phyloP scores from a whole-genome alignment of 306 rosid genomes.

The Chamaecrista fasciculata region DNA sequence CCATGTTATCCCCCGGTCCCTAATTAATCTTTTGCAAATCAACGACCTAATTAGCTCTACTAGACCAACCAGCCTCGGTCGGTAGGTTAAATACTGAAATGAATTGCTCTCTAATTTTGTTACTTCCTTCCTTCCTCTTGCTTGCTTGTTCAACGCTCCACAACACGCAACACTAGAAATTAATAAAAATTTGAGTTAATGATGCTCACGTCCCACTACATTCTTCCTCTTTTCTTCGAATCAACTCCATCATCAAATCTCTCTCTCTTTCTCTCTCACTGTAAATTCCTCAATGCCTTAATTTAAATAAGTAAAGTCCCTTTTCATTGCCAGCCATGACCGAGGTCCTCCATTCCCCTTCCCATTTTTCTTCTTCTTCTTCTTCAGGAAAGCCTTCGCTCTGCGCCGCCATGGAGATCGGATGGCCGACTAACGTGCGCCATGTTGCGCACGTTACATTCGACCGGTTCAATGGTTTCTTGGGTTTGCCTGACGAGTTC shows the following conservation, averaged over 20 bases:
- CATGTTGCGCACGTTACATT: constrained; percentile 96
- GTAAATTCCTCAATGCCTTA: constrained; percentile 2
- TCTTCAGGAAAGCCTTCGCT: constrained; percentile 49
- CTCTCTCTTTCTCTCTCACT: not conserved
- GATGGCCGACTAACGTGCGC: constrained; percentile 80
- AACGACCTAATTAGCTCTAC: too few species aligned
- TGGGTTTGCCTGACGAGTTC: constrained; percentile 91
- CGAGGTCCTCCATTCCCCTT: constrained; percentile 62
- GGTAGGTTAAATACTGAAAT: too few species aligned
- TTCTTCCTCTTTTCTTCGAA: constrained; percentile 31
- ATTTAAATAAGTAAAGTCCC: constrained; percentile 30
- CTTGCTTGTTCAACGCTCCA: constrained; percentile 37
- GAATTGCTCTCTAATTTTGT: too few species aligned
- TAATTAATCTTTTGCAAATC: too few species aligned
- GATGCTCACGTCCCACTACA: constrained; percentile 60
- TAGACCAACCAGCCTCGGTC: too few species aligned
- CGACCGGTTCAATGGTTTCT: constrained; percentile 89
- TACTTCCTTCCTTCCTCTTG: too few species aligned
- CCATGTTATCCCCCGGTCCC: too few species aligned
- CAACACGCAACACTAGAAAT: not conserved
- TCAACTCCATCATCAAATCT: constrained; percentile 31
- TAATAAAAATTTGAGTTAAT: constrained; percentile 30
- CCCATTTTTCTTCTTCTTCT: constrained; percentile 52
- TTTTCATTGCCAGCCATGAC: constrained; percentile 81
- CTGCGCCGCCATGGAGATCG: constrained; percentile 72